Base-by-base conservation (phyloP, 805 yeast species). In the Wickerhamiella kurtzmanii region DNA sequence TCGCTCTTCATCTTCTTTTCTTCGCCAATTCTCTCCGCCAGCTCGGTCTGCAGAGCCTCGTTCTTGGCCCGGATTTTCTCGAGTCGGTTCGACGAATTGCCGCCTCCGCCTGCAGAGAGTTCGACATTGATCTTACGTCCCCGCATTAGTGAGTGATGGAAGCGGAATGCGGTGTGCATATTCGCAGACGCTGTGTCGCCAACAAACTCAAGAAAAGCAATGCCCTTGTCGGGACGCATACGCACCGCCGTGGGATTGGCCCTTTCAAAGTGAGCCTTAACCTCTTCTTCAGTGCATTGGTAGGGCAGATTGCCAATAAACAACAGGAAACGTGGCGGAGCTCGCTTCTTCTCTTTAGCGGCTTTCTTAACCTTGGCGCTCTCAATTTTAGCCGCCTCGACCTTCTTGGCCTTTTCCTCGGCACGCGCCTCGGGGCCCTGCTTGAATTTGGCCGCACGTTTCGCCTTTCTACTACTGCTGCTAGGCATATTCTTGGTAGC, bases 31-130 rank as follows among this genome's bases (percentile, higher is more conserved):
- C 80, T 74, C 37, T 70, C 74, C 49, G 67, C 73, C 56, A 94
- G 73, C 59, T 88, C 95, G 22, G 71, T 80, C 40, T 73, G 73
- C 56, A 88, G 66, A 57, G 79, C 80, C 41, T 75, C 80, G 62
- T 89, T 89, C 70, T 89, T 89, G 43, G 73, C 75, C 58, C 77
- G 76, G 56, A 92, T 72, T 64, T 92, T 92, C 47, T 75, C 72
- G 42, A 56, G 48, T 13, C 73, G 58, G 46, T 68, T 71, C 49
- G 73, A 67, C 8, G 94, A 79, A 62, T 89, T 89, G 48, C 96
- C 96, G 43, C 98, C 98, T 38, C 98, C 98, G 48, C 98, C 98
- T 44, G 86, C 98, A 2, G 97, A 92, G 56, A 92, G 72, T 63
- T 92, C 98, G 35, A 92, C 96, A 60, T 92, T 92, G 59, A 92